Evolutionary conservation across 2,329 filamentous ascomycete species (phyloP).

Genomic region (Aureobasidium sp.): DNA sequence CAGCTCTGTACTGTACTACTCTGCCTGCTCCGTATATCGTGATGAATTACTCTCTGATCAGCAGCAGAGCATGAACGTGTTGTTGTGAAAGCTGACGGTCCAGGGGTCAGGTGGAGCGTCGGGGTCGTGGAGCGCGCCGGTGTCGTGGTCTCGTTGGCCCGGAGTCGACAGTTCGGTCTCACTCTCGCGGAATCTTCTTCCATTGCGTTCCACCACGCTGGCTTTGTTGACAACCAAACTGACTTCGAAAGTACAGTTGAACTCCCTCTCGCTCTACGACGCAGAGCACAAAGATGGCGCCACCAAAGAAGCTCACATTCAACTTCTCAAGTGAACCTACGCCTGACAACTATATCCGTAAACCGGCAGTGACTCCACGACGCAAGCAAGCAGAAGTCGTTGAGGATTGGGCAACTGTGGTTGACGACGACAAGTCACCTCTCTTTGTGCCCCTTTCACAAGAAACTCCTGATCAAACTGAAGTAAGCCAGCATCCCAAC

Average conservation of each 20-base stretch:
- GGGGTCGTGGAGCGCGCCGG: no score
- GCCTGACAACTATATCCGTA: not conserved
- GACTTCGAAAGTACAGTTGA: no score
- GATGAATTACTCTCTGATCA: not conserved
- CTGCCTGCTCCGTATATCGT: no score
- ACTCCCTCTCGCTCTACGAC: no score
- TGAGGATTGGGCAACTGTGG: not conserved
- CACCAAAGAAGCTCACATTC: not conserved
- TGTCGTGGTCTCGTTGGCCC: no score
- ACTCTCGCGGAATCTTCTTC: not conserved
- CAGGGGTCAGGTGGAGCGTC: no score
- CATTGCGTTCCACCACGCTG: no score
- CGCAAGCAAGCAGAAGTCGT: not conserved
- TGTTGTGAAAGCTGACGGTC: not conserved
- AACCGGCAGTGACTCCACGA: not conserved
- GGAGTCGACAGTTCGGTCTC: not conserved
- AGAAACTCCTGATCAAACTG: not conserved
- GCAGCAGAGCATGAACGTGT: not conserved
- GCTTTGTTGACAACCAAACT: no score
- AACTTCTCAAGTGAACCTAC: not conserved
- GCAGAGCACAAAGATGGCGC: not conserved
- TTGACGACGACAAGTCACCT: not conserved
- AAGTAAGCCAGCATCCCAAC: not conserved
- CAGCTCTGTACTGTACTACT: no score
- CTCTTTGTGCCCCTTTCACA: slow-evolving; percentile 1